Conservation (phyloP, 371 early-diverging fungal genomes). For the Saksenaea vasiformis region DNA sequence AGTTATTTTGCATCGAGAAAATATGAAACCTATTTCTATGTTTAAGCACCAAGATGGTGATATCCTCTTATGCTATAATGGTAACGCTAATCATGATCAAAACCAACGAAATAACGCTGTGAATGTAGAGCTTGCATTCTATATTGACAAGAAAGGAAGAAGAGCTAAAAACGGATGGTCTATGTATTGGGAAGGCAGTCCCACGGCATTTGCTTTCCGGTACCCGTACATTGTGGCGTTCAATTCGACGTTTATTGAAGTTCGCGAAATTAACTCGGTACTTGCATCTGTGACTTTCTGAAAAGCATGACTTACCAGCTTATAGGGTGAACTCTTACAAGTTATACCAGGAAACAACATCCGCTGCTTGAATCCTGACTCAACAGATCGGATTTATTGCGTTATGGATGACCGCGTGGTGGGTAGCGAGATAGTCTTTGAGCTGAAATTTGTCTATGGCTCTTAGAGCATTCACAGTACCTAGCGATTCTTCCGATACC, state of each 20-base stretch:
- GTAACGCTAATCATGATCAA: slow-evolving; percentile 11
- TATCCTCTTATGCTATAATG: slow-evolving; percentile 85
- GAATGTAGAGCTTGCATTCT: slow-evolving; percentile 31
- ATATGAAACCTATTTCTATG: slow-evolving; percentile 70
- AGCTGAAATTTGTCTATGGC: slow-evolving; percentile 28
- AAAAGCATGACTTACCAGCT: background rate
- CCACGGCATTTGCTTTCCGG: slow-evolving; percentile 33
- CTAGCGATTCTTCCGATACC: background rate
- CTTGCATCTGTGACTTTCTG: background rate
- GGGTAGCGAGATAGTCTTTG: slow-evolving; percentile 40
- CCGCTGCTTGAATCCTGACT: slow-evolving; percentile 57
- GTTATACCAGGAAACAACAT: slow-evolving; percentile 65
- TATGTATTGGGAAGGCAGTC: slow-evolving; percentile 41
- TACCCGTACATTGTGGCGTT: slow-evolving; percentile 43
- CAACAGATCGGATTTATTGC: slow-evolving; percentile 54
- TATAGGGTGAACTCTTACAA: slow-evolving; percentile 61
- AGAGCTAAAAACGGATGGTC: slow-evolving; percentile 27
- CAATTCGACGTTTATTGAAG: slow-evolving; percentile 37
- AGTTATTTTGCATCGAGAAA: slow-evolving; percentile 25
- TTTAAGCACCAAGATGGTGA: slow-evolving; percentile 73
- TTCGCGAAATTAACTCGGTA: slow-evolving; percentile 25
- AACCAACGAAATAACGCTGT: background rate
- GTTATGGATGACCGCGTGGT: slow-evolving; percentile 52
- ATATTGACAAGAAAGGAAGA: slow-evolving; percentile 44
- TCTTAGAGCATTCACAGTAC: background rate